These are phyloP conservation scores for Entamoeba invadens DNA, from an alignment of 208 protist species.

Conservation along the genomic window DNA sequence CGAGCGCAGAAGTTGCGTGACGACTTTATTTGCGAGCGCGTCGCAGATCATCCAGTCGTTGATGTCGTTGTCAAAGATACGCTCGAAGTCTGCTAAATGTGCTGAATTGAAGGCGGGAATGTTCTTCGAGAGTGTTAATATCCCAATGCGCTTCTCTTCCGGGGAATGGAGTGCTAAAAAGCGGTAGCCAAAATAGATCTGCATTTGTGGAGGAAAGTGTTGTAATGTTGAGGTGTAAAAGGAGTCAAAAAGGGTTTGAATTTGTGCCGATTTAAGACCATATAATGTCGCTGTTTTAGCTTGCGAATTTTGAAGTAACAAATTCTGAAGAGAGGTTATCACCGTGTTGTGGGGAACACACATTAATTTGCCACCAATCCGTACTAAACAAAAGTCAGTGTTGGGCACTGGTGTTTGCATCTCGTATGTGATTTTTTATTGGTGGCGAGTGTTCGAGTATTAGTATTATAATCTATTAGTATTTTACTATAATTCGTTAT, in stretches of 20 bases:
- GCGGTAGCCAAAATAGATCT: background rate
- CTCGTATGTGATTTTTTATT: background rate
- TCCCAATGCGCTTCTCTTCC: background rate
- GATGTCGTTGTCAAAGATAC: background rate
- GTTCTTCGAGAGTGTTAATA: background rate
- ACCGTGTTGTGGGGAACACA: background rate
- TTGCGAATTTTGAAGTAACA: background rate
- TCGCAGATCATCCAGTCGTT: background rate
- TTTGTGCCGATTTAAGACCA: background rate
- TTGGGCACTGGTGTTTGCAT: background rate
- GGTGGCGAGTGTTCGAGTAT: too few relatives aligned
- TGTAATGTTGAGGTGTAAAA: background rate
- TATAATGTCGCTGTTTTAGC: background rate
- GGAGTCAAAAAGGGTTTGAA: background rate
- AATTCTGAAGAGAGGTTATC: background rate
- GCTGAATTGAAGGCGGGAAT: background rate
- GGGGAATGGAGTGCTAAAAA: background rate
- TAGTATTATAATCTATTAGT: too few relatives aligned
- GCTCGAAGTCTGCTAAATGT: background rate
- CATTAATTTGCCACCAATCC: background rate
- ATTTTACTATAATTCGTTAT: too few relatives aligned
- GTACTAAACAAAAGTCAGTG: background rate
- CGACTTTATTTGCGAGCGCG: background rate
- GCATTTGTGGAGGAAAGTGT: background rate
- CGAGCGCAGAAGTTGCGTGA: background rate